Base-by-base conservation (phyloP, 75 land plant genomes). In the Chamaecyparis obtusa region DNA sequence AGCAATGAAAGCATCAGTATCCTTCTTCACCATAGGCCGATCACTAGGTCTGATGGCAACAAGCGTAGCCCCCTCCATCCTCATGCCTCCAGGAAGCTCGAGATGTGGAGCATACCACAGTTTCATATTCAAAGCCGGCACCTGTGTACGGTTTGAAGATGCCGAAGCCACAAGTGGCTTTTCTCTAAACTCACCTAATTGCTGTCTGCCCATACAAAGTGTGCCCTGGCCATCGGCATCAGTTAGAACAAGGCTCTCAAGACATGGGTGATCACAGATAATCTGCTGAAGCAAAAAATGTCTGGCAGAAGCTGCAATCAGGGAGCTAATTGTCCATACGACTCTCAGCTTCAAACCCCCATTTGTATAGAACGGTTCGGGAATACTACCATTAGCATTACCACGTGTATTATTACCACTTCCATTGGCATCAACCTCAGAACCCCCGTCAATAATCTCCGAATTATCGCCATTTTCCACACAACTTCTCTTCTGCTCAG, bases 61-160 rank as follows among this genome's bases (percentile, higher is more conserved):
- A 69, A 96, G 86, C 0, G 98, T 96, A 1, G 95, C 98, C 11
- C 98, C 97, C 55, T 93, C 91, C 90, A 96, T 39, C 27, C 89
- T 88, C 39, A 79, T 37, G 30, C 97, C 98, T 67, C 88, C 89
- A 0, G 96, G 94, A 80, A 95, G 86, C 13, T 93, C 93, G 86
- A 96, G 56, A 36, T 89, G 80, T 0, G 93, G 94, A 3, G 95
- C 97, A 64, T 95, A 95, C 97, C 97, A 95, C 27, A 96, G 87
- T 89, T 93, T 88, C 94, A 96, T 95, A 83, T 92, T 95, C n/a
- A 95, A 90, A 14, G 96, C 95, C 10, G 98, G 98, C 17, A 96
- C 95, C 41, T 92, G 91, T 1, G 92, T 94, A 85, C 95, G 83
- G 84, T 88, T 89, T 21, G 91, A 41, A 13, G 87, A 64, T 49